Evolutionary conservation across 176 grass and related monocot species (phyloP), one percentile per base, ranked within the genome.

Genomic region (Oryza officinalis): DNA sequence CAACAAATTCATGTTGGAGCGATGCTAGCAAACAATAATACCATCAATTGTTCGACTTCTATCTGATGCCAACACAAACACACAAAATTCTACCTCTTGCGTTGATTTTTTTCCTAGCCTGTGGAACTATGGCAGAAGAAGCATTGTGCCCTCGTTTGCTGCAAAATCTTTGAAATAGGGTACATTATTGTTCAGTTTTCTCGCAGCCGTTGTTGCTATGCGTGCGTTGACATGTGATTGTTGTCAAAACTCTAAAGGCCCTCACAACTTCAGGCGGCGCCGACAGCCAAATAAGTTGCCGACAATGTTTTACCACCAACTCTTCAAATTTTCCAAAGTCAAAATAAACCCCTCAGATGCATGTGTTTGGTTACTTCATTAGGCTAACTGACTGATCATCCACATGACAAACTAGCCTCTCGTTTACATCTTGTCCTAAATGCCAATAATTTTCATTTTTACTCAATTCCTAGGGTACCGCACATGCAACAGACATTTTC

Each of bases 261-360:
- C 9, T 45, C 46, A 15, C 46, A 49, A 13, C 46, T 8, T 12
- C 43, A 49, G 13, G 13, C 46, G 8, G 37, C 37, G 37, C 37
- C 37, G 37, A 38, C 37, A 38, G 7, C 37, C 37, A 32, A 32
- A 32, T 49, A 49, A 49, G 10, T 15, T 82, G 80, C 68, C 68
- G 80, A 82, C 80, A 82, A 14, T 72, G 80, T 82, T 61, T 82
- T 69, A 82, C 68, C 45, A 14, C 38, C 57, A 81, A 60, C 35
- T 43, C 25, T 14, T 72, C 49, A 0, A 15, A 38, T 18, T 52
- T 14, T 52, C 17, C 15, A 22, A 59, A 9, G 5, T n/a, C 18
- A 59, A 59, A 59, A 59, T 8, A 59, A n/a, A 59, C 20, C 6
- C 15, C 49, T 20, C 15, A n/a, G 6, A 59, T n/a, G 52, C 52